Evolutionary conservation across 2,329 filamentous ascomycete genomes (phyloP).

Genomic region (Clarireedia hainanense): DNA sequence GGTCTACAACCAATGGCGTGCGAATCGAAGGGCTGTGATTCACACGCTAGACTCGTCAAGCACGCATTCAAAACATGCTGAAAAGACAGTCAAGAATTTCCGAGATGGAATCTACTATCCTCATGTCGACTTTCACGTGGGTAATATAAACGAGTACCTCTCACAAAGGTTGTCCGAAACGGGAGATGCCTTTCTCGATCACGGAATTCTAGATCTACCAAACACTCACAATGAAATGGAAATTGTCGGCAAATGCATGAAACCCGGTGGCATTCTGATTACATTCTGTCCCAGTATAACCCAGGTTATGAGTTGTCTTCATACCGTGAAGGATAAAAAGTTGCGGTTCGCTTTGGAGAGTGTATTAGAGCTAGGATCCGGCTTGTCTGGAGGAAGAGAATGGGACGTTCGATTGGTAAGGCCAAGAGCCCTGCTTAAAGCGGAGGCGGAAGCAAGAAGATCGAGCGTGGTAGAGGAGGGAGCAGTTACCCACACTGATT

Average conservation of each 20-base stretch:
- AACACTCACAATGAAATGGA: slow-evolving; percentile 44
- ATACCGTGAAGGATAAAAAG: slow-evolving; percentile 42
- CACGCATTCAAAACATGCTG: slow-evolving; percentile 56
- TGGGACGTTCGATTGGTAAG: slow-evolving; percentile 54
- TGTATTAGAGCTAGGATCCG: slow-evolving; percentile 51
- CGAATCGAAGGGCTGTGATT: slow-evolving; percentile 56
- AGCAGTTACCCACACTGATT: not conserved
- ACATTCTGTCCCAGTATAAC: slow-evolving; percentile 74
- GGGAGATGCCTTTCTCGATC: slow-evolving; percentile 55
- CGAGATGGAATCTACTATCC: slow-evolving; percentile 60
- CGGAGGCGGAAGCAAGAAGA: slow-evolving; percentile 7
- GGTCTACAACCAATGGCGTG: slow-evolving; percentile 20
- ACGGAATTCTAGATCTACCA: slow-evolving; percentile 69
- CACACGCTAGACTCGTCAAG: slow-evolving; percentile 64
- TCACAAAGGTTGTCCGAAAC: slow-evolving; percentile 39
- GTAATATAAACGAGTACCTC: slow-evolving; percentile 57
- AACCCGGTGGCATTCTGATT: slow-evolving; percentile 55
- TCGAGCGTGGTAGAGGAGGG: not conserved
- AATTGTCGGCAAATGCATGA: slow-evolving; percentile 48
- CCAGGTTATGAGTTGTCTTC: slow-evolving; percentile 61
- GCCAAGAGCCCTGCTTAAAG: slow-evolving; percentile 23
- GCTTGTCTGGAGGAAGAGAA: slow-evolving; percentile 43
- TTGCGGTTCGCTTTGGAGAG: slow-evolving; percentile 50
- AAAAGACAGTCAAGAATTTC: slow-evolving; percentile 58
- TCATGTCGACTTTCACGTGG: slow-evolving; percentile 67